These are phyloP conservation scores for Suillus sp. DNA, from an alignment of 768 basidiomycete genomes.

Conservation along the genomic window DNA sequence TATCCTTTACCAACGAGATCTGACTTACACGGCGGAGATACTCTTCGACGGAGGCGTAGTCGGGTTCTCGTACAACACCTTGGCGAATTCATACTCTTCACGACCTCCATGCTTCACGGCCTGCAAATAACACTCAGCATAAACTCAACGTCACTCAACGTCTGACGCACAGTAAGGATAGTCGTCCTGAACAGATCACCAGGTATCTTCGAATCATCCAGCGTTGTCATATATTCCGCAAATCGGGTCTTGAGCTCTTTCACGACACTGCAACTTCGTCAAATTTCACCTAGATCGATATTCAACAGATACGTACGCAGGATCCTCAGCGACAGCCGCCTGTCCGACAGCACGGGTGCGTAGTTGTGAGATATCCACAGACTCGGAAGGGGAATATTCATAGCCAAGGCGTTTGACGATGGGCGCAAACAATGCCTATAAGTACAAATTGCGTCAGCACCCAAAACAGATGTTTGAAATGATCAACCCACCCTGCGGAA, in stretches of 20 bases:
- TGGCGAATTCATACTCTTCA: conserved; percentile 72
- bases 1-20: neutral
- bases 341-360: conserved; percentile 72
- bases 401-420: conserved; percentile 80
- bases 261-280: conserved; percentile 55
- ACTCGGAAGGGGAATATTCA: conserved; percentile 66
- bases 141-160: neutral
- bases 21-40: conserved; percentile 65
- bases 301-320: conserved; percentile 29
- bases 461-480: conserved; percentile 2
- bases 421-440: conserved; percentile 67
- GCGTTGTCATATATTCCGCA: conserved; percentile 63
- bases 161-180: conserved; percentile 48
- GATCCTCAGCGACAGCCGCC: conserved; percentile 50
- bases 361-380: conserved; percentile 66
- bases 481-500: conserved; percentile 57
- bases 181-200: conserved; percentile 70
- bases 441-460: conserved; percentile 1
- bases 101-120: conserved; percentile 75
- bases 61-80: conserved; percentile 68
- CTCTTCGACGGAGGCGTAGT: conserved; percentile 69
- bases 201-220: conserved; percentile 78
- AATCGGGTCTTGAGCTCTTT: conserved; percentile 74
- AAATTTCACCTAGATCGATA: neutral
- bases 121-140: conserved; percentile 33